Evolutionary conservation across 1,139 yeast genomes (phyloP).

Genomic region (Tardiomyces digboiensis): DNA sequence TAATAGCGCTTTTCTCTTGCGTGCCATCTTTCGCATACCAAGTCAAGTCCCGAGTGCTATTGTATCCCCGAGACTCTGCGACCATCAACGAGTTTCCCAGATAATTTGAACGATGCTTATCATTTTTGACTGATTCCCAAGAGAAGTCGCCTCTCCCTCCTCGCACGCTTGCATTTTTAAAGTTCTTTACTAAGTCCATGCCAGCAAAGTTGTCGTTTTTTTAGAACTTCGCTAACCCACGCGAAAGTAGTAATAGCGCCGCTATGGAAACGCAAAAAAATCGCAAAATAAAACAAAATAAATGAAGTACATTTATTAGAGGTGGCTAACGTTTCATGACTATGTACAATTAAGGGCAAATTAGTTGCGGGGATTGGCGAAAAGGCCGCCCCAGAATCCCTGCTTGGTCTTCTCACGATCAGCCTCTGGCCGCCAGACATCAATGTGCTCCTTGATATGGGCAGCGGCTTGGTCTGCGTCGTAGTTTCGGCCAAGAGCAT

Average conservation of each 20-base stretch:
- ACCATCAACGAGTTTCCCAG: conserved; percentile 23
- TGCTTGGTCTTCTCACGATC: not conserved
- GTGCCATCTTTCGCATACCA: conserved; percentile 18
- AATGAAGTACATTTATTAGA: too few relatives aligned
- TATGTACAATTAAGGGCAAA: too few relatives aligned
- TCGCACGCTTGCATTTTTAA: conserved; percentile 17
- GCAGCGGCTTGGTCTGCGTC: conserved; percentile 72
- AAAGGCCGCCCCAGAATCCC: not conserved
- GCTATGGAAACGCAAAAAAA: conserved; percentile 46
- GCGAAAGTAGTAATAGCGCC: conserved; percentile 29
- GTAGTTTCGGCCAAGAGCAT: conserved; percentile 88
- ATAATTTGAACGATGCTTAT: conserved; percentile 19
- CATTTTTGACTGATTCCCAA: conserved; percentile 21
- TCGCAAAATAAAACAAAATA: too few relatives aligned
- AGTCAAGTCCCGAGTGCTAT: conserved; percentile 13
- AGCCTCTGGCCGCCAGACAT: conserved; percentile 57
- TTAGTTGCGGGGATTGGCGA: not conserved
- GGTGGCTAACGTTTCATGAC: too few relatives aligned
- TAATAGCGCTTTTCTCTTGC: conserved; percentile 1
- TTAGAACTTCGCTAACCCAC: not conserved
- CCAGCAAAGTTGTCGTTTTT: not conserved
- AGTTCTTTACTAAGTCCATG: conserved; percentile 14
- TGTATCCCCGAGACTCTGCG: conserved; percentile 18
- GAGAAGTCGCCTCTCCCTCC: conserved; percentile 21
- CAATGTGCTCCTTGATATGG: conserved; percentile 67